Evolutionary conservation across 345 rosid genomes (phyloP), one percentile per base, ranked within the genome.

Genomic region (Corchorus olitorius): DNA sequence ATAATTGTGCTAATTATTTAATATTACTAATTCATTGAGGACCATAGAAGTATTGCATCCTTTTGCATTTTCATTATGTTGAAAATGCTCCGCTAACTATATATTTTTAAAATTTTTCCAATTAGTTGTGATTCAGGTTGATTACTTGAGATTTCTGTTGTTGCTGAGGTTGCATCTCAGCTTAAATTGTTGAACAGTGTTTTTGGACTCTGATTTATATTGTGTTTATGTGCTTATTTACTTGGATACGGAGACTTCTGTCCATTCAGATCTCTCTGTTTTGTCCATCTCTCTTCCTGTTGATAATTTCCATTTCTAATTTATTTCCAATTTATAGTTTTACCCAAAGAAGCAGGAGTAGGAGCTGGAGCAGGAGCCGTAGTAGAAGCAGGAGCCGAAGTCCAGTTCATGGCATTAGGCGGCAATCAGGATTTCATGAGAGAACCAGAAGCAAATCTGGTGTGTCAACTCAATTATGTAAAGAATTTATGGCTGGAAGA

Each of bases 351-450:
- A 79, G 79, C 20, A 63, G 85, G 66, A 83, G 81, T 59, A 74
- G 86, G 65, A 93, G 92, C 71, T 20, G 81, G 43, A 89, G 92
- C 75, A 74, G 75, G 14, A 88, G 89, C 75, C 67, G 77, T 22
- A 88, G 96, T 72, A 66, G 84, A 81, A 87, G 97, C 81, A 69
- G 91, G 82, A 95, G 99, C 84, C 71, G 89, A 78, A 96, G 97
- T 74, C 97, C 99, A 13, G 78, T 83, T 62, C 88, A 68, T 75
- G 87, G 89, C 64, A 64, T 76, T 75, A 85, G 92, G 80, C 81
- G 84, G 83, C 93, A 93, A 63, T 78, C 90, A 12, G 92, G 86
- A 77, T 74, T 83, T 49, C 80, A 85, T 81, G 99, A 85, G 41
- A 87, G 90, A 86, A 83, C 65, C 34, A 82, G 78, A 83, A 61